Conservation (phyloP, 306 rosid genomes). For the Senna tora region DNA sequence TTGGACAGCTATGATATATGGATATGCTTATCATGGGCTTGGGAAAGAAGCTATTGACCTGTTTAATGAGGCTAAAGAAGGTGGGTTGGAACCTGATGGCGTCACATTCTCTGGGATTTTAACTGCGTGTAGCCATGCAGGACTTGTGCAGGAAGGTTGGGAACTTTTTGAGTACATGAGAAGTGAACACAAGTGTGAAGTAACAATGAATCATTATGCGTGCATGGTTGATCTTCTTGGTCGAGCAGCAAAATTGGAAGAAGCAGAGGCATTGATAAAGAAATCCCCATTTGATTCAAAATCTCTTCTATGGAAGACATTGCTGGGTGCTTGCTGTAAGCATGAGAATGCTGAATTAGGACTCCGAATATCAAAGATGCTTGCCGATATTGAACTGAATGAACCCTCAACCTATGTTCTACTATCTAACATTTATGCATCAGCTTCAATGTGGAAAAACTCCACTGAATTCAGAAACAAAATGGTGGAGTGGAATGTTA, state of each 20-base stretch:
- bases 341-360: conserved; percentile 49
- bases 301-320: conserved; percentile 53
- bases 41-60: conserved; percentile 50
- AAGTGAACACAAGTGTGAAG: conserved; percentile 36
- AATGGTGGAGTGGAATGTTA: conserved; percentile 43
- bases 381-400: conserved; percentile 39
- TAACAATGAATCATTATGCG: conserved; percentile 53
- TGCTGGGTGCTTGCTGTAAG: conserved; percentile 51
- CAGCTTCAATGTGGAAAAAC: conserved; percentile 53
- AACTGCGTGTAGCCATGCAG: conserved; percentile 56
- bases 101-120: conserved; percentile 54
- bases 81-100: conserved; percentile 49
- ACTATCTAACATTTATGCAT: conserved; percentile 53
- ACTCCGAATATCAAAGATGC: conserved; percentile 47
- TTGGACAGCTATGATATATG: conserved; percentile 58
- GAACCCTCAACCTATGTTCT: conserved; percentile 52
- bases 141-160: conserved; percentile 51
- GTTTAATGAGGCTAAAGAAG: conserved; percentile 45
- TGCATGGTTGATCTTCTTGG: conserved; percentile 56
- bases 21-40: conserved; percentile 54
- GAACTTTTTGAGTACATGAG: conserved; percentile 46
- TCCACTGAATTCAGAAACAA: conserved; percentile 45
- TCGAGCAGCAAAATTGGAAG: conserved; percentile 48
- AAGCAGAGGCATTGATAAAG: conserved; percentile 46
- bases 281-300: conserved; percentile 49